Conservation (phyloP, 768 basidiomycete species). For the Hebeloma cylindrosporum region DNA sequence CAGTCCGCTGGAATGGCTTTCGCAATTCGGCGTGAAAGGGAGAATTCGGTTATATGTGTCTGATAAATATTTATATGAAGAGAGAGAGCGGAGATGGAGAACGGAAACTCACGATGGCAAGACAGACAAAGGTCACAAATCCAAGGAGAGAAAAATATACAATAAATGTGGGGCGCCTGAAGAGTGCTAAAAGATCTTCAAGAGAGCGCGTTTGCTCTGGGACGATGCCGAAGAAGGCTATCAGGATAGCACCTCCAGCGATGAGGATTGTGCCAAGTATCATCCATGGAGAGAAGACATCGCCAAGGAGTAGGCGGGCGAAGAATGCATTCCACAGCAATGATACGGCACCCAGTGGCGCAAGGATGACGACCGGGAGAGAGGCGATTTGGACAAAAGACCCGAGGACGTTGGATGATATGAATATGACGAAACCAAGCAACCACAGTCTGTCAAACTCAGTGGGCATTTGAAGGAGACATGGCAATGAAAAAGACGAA, state of each 20-base stretch:
- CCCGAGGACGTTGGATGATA: slow-evolving; percentile 84
- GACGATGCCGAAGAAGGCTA: slow-evolving; percentile 90
- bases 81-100: background rate
- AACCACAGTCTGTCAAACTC: slow-evolving; percentile 68
- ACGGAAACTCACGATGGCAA: slow-evolving; percentile 56
- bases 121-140: slow-evolving; percentile 53
- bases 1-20: slow-evolving; percentile 25
- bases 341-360: slow-evolving; percentile 89
- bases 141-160: slow-evolving; percentile 78
- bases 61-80: slow-evolving; percentile 27
- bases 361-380: slow-evolving; percentile 91
- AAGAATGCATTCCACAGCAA: slow-evolving; percentile 95
- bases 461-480: background rate
- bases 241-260: slow-evolving; percentile 83
- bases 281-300: slow-evolving; percentile 83
- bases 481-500: slow-evolving; percentile 36
- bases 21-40: slow-evolving; percentile 43
- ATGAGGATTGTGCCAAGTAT: slow-evolving; percentile 85
- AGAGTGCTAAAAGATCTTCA: slow-evolving; percentile 78
- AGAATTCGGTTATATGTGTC: slow-evolving; percentile 76
- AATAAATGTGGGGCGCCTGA: slow-evolving; percentile 74
- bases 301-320: slow-evolving; percentile 79
- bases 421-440: slow-evolving; percentile 81
- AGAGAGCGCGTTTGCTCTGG: slow-evolving; percentile 84
- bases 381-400: slow-evolving; percentile 92